These are phyloP conservation scores for Alternaria panax DNA, from an alignment of 2,329 filamentous ascomycete genomes.

Conservation along the genomic window DNA sequence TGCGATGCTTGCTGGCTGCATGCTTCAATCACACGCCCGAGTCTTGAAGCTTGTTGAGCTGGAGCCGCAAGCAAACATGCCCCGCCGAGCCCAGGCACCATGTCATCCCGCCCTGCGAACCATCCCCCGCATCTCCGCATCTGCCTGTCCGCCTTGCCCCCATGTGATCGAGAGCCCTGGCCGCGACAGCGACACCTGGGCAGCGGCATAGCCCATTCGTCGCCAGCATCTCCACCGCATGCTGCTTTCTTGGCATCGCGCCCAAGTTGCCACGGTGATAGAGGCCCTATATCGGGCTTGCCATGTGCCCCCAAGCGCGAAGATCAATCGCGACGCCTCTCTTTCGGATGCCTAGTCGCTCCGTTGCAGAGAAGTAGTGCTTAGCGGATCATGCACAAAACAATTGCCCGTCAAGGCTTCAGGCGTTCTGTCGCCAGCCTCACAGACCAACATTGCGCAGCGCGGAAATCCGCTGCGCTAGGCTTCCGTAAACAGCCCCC, in stretches of 20 bases:
- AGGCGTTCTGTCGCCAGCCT: not conserved
- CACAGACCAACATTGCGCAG: constrained; percentile 6
- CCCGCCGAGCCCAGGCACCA: constrained; percentile 1
- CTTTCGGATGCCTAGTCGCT: too few relatives aligned
- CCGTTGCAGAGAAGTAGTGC: too few relatives aligned
- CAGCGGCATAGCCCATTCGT: too few relatives aligned
- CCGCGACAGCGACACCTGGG: not conserved
- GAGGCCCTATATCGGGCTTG: not conserved
- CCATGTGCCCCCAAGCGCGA: too few relatives aligned
- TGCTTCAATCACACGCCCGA: not conserved
- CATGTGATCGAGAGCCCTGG: not conserved
- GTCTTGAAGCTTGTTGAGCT: not conserved
- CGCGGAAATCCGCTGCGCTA: constrained; percentile 7
- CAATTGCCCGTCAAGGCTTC: not conserved
- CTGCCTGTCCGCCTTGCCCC: not conserved
- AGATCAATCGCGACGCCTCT: too few relatives aligned
- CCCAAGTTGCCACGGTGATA: not conserved
- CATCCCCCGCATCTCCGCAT: not conserved
- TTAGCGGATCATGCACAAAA: too few relatives aligned
- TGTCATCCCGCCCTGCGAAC: not conserved
- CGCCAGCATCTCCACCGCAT: not conserved
- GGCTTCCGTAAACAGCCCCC: not conserved
- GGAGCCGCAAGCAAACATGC: constrained; percentile 10
- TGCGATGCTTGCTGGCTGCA: not conserved
- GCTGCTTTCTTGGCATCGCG: not conserved